Percentiles rank a stretch among this genome's conserved stretches.
These are phyloP conservation scores for Linum tenue DNA, from an alignment of 345 rosid species.

Conservation along the genomic window DNA sequence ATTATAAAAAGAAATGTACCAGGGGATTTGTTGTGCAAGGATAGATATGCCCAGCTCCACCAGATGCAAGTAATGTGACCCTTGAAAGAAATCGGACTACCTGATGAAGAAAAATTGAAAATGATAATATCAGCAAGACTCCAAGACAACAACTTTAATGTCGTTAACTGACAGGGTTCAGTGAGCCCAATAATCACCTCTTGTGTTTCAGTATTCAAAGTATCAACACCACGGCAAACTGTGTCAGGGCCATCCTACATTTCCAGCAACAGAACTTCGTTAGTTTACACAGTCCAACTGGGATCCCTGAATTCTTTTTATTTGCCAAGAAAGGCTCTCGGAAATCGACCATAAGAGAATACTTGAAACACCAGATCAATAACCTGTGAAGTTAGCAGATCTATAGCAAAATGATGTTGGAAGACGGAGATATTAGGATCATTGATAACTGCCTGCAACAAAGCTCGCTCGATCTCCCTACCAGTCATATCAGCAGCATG, in stretches of 20 bases:
- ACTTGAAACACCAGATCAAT: not conserved
- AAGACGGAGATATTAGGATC: slow-evolving; percentile 74
- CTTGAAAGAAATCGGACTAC: slow-evolving; percentile 80
- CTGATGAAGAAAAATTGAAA: slow-evolving; percentile 27
- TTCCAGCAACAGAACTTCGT: slow-evolving; percentile 14
- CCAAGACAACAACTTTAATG: not conserved
- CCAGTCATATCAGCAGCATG: slow-evolving; percentile 99
- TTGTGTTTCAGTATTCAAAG: slow-evolving; percentile 65
- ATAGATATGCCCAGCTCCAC: slow-evolving; percentile 96
- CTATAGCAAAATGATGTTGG: slow-evolving; percentile 84
- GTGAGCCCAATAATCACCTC: slow-evolving; percentile 43
- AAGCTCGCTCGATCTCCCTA: slow-evolving; percentile 91
- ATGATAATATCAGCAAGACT: not conserved
- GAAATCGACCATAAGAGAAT: slow-evolving; percentile 2
- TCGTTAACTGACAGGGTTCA: not conserved
- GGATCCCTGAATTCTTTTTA: not conserved
- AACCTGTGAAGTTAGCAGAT: slow-evolving; percentile 88
- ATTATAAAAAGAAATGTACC: slow-evolving; percentile 31
- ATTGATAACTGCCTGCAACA: slow-evolving; percentile 61
- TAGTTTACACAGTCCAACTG: slow-evolving; percentile 3
- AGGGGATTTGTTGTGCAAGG: slow-evolving; percentile 88
- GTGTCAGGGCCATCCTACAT: slow-evolving; percentile 64
- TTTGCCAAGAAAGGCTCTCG: not conserved
- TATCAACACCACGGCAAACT: slow-evolving; percentile 81
- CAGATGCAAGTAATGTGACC: slow-evolving; percentile 93